Evolutionary conservation across 257 asterid genomes (phyloP).

Genomic region (Datura wrightii): DNA sequence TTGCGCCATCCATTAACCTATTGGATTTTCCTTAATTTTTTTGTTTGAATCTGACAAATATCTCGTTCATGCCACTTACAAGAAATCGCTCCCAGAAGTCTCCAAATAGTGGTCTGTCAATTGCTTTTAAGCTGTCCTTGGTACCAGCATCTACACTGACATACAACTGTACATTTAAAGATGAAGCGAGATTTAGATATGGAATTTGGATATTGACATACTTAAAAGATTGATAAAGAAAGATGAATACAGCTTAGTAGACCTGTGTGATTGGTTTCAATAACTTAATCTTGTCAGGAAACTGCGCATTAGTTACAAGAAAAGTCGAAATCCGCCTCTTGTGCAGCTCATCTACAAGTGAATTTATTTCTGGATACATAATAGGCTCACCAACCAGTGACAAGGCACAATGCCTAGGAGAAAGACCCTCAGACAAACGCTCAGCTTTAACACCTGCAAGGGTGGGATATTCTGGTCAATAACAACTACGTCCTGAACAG

Average conservation of each 20-base stretch:
- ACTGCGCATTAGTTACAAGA: constrained; percentile 97
- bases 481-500: neutral
- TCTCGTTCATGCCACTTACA: constrained; percentile 53
- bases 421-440: constrained; percentile 88
- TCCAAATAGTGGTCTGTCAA: constrained; percentile 93
- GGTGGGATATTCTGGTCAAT: constrained; percentile 37
- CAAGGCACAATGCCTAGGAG: constrained; percentile 96
- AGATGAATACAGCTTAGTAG: constrained; percentile 17
- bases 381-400: constrained; percentile 99
- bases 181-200: constrained; percentile 27
- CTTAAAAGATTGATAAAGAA: constrained; percentile 33
- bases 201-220: constrained; percentile 9
- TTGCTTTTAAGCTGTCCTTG: constrained; percentile 97
- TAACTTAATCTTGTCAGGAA: constrained; percentile 80
- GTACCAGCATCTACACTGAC: constrained; percentile 99
- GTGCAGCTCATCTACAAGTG: constrained; percentile 89
- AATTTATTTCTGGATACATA: constrained; percentile 95
- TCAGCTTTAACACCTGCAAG: constrained; percentile 85
- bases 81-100: constrained; percentile 99
- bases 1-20: neutral
- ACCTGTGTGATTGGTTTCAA: constrained; percentile 93
- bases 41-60: constrained; percentile 4
- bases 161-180: constrained; percentile 69
- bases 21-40: neutral
- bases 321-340: constrained; percentile 88